Evolutionary conservation across 371 early-diverging fungal species (phyloP).

Genomic region (Basidiobolus meristosporus): DNA sequence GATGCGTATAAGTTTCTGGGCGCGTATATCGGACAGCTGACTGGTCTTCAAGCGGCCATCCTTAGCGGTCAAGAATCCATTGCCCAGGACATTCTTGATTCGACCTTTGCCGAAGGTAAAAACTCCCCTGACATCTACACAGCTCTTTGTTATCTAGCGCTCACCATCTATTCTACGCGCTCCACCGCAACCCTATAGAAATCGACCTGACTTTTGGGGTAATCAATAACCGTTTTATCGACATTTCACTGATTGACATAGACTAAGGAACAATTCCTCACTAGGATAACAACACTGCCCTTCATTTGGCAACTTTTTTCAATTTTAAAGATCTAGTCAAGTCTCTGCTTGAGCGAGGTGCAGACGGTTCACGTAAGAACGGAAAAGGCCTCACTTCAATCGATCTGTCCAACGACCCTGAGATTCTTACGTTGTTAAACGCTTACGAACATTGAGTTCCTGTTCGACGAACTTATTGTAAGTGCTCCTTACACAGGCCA

Average conservation of each 20-base stretch:
- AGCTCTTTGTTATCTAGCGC: neutral
- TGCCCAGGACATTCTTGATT: constrained; percentile 39
- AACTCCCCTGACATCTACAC: neutral
- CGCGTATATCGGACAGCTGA: constrained; percentile 15
- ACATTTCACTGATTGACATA: neutral
- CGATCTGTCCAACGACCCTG: constrained; percentile 5
- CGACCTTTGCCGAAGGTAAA: constrained; percentile 29
- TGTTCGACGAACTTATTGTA: too few relatives aligned
- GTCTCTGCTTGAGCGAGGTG: constrained; percentile 22
- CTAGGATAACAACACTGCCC: constrained; percentile 19
- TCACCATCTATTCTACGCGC: neutral
- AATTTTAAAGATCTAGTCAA: constrained; percentile 23
- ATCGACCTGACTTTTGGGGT: constrained; percentile 25
- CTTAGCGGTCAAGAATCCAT: constrained; percentile 26
- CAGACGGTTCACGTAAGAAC: constrained; percentile 13
- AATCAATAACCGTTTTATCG: neutral
- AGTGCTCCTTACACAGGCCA: too few relatives aligned
- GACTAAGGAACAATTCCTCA: neutral
- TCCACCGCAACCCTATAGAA: constrained; percentile 7
- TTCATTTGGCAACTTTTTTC: constrained; percentile 26
- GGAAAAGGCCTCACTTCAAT: constrained; percentile 26
- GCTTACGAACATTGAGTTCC: too few relatives aligned
- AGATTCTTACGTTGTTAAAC: constrained; percentile 2
- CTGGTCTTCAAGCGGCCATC: constrained; percentile 32
- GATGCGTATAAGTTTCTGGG: constrained; percentile 15